Evolutionary conservation across 202 grass and related monocot species (phyloP).

Genomic region (Brachypodium distachyon): DNA sequence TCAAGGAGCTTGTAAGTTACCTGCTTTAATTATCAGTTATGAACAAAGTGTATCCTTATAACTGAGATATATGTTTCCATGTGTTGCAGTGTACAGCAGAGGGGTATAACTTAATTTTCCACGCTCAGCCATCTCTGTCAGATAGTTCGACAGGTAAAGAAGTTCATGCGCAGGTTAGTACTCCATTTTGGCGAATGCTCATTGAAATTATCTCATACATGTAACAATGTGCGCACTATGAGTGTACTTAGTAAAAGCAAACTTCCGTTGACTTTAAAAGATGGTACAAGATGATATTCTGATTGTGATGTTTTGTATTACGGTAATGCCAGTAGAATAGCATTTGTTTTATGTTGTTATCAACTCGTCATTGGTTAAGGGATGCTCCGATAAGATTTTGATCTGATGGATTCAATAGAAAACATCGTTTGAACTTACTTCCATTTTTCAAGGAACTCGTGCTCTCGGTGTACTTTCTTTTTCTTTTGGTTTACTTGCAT

Average conservation of each 20-base stretch:
- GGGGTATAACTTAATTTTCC: slow-evolving; percentile 63
- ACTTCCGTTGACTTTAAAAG: background rate
- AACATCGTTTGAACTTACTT: background rate
- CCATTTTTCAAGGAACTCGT: background rate
- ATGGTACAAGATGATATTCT: background rate
- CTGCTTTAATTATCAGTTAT: slow-evolving; percentile 20
- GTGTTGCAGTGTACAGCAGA: slow-evolving; percentile 52
- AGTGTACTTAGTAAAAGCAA: background rate
- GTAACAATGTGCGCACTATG: background rate
- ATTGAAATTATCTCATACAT: slow-evolving; percentile 3
- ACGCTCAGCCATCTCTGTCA: slow-evolving; percentile 28
- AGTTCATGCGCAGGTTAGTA: slow-evolving; percentile 60
- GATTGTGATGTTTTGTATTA: background rate
- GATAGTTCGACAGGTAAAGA: slow-evolving; percentile 43
- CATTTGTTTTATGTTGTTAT: background rate
- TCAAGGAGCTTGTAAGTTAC: slow-evolving; percentile 73
- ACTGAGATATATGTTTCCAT: slow-evolving; percentile 17
- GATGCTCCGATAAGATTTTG: background rate
- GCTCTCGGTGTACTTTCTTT: background rate
- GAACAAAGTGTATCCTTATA: background rate
- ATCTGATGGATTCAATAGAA: background rate
- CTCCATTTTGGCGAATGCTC: slow-evolving; percentile 7
- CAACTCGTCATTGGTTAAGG: background rate
- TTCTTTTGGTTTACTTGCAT: background rate
- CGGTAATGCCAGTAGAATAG: background rate